Evolutionary conservation across 805 yeast genomes (phyloP).

Genomic region (Lipomyces sp.): DNA sequence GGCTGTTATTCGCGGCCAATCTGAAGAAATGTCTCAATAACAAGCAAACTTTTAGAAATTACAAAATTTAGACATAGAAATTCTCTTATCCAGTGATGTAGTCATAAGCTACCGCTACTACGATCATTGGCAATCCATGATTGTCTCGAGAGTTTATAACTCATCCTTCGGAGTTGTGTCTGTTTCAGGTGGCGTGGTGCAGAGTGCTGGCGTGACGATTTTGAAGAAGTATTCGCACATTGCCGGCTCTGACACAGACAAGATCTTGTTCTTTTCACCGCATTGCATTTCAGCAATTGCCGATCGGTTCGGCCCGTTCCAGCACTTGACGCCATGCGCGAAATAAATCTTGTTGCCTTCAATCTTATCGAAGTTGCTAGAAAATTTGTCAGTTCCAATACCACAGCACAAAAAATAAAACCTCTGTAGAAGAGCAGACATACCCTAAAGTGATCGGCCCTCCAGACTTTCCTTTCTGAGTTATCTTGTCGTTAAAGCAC

Average conservation of each 20-base stretch:
- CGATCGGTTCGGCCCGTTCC: constrained; percentile 91
- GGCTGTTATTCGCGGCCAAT: constrained; percentile 19
- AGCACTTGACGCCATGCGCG: constrained; percentile 75
- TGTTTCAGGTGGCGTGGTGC: constrained; percentile 31
- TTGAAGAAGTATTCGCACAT: constrained; percentile 76
- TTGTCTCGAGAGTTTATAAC: constrained; percentile 19
- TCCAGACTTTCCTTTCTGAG: constrained; percentile 55
- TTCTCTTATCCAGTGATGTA: neutral
- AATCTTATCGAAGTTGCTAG: constrained; percentile 36
- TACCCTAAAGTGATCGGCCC: constrained; percentile 59
- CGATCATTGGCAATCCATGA: neutral
- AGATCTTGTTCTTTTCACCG: constrained; percentile 59
- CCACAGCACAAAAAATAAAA: neutral
- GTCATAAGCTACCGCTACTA: neutral
- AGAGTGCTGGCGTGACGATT: constrained; percentile 44
- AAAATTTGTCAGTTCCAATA: neutral
- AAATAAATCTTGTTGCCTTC: constrained; percentile 50
- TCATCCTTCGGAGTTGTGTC: constrained; percentile 30
- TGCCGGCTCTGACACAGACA: constrained; percentile 84
- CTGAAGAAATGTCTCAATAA: neutral
- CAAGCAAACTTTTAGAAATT: neutral
- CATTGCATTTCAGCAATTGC: constrained; percentile 70
- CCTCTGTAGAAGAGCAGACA: neutral
- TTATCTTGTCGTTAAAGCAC: constrained; percentile 60
- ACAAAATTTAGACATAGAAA: neutral